Evolutionary conservation across 805 yeast genomes (phyloP), one percentile per base, ranked within the genome.

Genomic region (Kodamaea sagamina): DNA sequence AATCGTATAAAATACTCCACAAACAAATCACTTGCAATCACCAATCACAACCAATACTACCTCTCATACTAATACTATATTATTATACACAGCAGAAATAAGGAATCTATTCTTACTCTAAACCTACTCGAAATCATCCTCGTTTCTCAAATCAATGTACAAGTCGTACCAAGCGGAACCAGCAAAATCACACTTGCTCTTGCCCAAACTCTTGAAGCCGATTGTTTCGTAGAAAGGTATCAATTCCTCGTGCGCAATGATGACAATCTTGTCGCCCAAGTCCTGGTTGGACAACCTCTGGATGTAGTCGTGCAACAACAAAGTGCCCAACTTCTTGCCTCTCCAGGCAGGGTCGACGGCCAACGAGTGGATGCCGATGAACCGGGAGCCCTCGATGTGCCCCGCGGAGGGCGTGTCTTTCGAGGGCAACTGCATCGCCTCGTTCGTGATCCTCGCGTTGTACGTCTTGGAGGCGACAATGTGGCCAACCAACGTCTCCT

Each of bases 211-310:
- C 47, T 72, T 68, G 64, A 92, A 93, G 0, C 96, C 97, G 28
- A 89, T 74, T 53, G 84, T 79, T 55, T 81, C 82, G 67, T 92
- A 92, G 63, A 90, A 90, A 15, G 85, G 83, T 13, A 82, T 66
- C 55, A 89, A 72, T 17, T 74, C 69, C 37, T 79, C 76, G 56
- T 86, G 89, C 22, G 89, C 86, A 47, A 92, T 75, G 24, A 92
- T 71, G 5, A 82, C 78, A 39, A 92, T 81, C 55, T 80, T 77
- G 53, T 82, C 86, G 36, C 93, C 97, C 48, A 89, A 82, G 52
- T 82, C 88, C 61, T 89, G 95, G 61, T 89, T 89, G 38, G 88
- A 79, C 63, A 92, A 70, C 59, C 92, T 87, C 63, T 93, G 97
- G 48, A 90, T 77, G 67, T 87, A 93, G 65, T 92, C 99, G 53